Conservation (phyloP, 768 basidiomycete genomes). For the Pleurotus tuber-regium region DNA sequence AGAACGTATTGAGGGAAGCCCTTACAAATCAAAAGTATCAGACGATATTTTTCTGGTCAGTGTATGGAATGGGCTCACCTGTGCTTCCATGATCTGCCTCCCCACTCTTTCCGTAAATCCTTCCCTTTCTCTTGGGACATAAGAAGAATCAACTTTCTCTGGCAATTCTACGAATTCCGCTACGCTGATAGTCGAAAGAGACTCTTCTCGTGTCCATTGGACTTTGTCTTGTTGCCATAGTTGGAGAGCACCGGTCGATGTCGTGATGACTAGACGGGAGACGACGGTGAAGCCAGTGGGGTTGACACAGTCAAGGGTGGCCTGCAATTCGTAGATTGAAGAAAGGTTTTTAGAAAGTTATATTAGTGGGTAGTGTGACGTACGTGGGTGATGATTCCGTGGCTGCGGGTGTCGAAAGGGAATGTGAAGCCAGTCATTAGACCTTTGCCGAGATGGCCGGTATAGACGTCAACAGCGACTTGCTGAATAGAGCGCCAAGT, state of each 20-base stretch:
- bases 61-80: slow-evolving; percentile 46
- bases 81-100: slow-evolving; percentile 58
- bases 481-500: slow-evolving; percentile 33
- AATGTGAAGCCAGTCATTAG: slow-evolving; percentile 53
- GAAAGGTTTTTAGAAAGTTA: neutral
- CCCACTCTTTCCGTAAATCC: slow-evolving; percentile 45
- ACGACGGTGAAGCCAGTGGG: slow-evolving; percentile 32
- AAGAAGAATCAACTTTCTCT: slow-evolving; percentile 38
- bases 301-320: slow-evolving; percentile 50
- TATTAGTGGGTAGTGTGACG: slow-evolving; percentile 17
- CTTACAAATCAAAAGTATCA: too few relatives aligned
- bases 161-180: slow-evolving; percentile 80
- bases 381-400: slow-evolving; percentile 74
- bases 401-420: slow-evolving; percentile 58
- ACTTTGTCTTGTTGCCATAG: slow-evolving; percentile 61
- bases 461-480: slow-evolving; percentile 52
- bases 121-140: slow-evolving; percentile 43
- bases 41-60: too few relatives aligned
- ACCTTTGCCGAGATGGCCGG: slow-evolving; percentile 46
- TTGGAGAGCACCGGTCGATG: slow-evolving; percentile 76
- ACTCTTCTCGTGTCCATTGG: slow-evolving; percentile 82
- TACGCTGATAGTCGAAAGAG: slow-evolving; percentile 58
- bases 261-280: slow-evolving; percentile 53
- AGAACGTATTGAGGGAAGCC: slow-evolving; percentile 68
- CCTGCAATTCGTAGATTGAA: slow-evolving; percentile 28